Evolutionary conservation across 1,139 yeast genomes (phyloP).

Genomic region (Suhomyces bokatorum): DNA sequence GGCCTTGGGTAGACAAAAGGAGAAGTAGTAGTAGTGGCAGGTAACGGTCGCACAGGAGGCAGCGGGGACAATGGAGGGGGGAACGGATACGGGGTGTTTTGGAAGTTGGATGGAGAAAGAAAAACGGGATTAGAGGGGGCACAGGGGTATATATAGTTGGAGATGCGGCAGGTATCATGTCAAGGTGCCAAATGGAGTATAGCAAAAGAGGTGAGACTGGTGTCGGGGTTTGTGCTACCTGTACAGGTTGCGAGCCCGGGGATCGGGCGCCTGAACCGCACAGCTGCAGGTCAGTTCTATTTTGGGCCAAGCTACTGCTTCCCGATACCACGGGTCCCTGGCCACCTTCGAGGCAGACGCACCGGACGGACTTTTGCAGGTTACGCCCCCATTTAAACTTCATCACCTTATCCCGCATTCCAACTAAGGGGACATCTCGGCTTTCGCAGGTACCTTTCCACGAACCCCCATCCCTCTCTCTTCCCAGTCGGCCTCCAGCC

Average conservation of each 20-base stretch:
- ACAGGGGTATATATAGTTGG: conserved; percentile 3
- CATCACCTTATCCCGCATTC: background rate
- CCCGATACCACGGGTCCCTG: conserved; percentile 1
- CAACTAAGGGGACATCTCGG: background rate
- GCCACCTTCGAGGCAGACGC: background rate
- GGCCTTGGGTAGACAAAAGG: background rate
- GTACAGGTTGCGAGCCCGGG: background rate
- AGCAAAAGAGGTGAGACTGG: conserved; percentile 2
- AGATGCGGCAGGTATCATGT: background rate
- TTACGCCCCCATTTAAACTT: conserved; percentile 1
- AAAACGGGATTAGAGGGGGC: background rate
- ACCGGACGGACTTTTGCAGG: conserved; percentile 1
- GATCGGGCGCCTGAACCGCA: background rate
- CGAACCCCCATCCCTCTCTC: too few relatives aligned
- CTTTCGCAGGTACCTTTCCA: too few relatives aligned
- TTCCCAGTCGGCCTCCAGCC: background rate
- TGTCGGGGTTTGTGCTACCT: background rate
- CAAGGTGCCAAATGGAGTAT: background rate
- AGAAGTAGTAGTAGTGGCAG: background rate
- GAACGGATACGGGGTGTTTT: background rate
- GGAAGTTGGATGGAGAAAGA: background rate
- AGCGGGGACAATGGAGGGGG: background rate
- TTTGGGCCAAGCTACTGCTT: conserved; percentile 1
- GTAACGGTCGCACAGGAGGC: background rate
- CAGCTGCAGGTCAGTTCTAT: background rate